A percentile compares a stretch with the other conserved stretches of the same genome.
These are phyloP conservation scores for Camillea tinctor DNA, from an alignment of 2,329 filamentous ascomycete species.

Conservation along the genomic window DNA sequence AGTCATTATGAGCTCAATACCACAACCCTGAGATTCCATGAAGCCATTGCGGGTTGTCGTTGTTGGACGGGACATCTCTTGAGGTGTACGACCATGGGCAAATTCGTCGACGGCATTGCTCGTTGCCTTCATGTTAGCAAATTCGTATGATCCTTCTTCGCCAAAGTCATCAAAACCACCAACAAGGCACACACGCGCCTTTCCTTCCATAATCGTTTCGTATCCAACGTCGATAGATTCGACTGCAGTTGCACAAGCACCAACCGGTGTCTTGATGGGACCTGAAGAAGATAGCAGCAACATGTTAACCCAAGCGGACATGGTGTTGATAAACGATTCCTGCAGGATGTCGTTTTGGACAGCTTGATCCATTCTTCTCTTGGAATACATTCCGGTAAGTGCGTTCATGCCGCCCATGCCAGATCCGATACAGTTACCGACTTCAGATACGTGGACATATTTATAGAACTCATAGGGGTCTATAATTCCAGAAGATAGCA, in stretches of 20 bases:
- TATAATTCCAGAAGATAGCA: slow-evolving; percentile 91
- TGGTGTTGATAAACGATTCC: slow-evolving; percentile 99
- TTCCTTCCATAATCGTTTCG: slow-evolving; percentile 97
- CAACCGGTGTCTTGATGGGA: slow-evolving; percentile 97
- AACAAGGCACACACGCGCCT: slow-evolving; percentile 94
- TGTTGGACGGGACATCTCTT: slow-evolving; percentile 96
- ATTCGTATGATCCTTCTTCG: slow-evolving; percentile 98
- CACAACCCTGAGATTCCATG: slow-evolving; percentile 98
- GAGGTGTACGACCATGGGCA: slow-evolving; percentile 87
- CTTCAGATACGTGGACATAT: slow-evolving; percentile 96
- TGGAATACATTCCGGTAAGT: slow-evolving; percentile 96
- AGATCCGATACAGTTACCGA: slow-evolving; percentile 97
- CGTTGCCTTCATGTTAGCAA: slow-evolving; percentile 99
- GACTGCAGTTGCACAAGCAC: slow-evolving; percentile 94
- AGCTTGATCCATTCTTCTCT: slow-evolving; percentile 93
- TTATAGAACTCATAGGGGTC: slow-evolving; percentile 99
- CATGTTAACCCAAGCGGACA: slow-evolving; percentile 99
- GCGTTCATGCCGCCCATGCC: slow-evolving; percentile 95
- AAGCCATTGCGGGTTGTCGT: slow-evolving; percentile 97
- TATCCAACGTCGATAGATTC: slow-evolving; percentile 98
- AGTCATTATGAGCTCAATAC: slow-evolving; percentile 98
- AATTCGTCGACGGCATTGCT: slow-evolving; percentile 98
- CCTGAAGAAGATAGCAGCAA: slow-evolving; percentile 93
- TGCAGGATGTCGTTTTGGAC: slow-evolving; percentile 98
- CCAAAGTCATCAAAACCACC: slow-evolving; percentile 99